Conservation (phyloP, 495 filamentous ascomycete species). For the Xylaria acuta region DNA sequence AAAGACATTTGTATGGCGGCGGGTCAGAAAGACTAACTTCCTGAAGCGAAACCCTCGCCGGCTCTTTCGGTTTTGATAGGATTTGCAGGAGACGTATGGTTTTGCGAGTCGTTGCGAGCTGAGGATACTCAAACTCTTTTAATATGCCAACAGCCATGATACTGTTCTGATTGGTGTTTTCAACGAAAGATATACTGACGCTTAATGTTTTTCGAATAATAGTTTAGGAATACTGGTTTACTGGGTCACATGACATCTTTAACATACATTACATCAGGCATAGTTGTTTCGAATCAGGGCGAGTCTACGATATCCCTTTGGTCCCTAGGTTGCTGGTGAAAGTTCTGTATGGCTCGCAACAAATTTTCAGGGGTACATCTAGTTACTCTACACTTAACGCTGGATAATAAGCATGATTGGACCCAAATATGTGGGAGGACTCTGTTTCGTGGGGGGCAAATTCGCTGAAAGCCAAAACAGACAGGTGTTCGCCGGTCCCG, state of each 20-base stretch:
- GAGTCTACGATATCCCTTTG: not conserved
- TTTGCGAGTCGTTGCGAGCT: not conserved
- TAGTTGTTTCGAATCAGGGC: not conserved
- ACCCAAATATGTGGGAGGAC: not conserved
- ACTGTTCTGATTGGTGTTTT: not conserved
- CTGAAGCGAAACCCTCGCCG: not conserved
- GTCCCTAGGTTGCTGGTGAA: not conserved
- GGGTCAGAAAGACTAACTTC: not conserved
- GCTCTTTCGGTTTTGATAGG: not conserved
- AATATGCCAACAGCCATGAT: not conserved
- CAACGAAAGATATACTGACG: not conserved
- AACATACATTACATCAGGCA: not conserved
- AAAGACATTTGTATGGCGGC: constrained; percentile 39
- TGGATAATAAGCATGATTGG: not conserved
- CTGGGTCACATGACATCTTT: not conserved
- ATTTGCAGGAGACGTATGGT: not conserved
- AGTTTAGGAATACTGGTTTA: not conserved
- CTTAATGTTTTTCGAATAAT: not conserved
- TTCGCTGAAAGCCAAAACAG: not conserved
- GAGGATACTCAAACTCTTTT: not conserved
- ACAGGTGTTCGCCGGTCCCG: not conserved
- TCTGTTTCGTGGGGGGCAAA: not conserved
- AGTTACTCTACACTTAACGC: no score
- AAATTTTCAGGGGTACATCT: not conserved
- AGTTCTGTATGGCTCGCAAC: not conserved